Evolutionary conservation across 2,329 filamentous ascomycete genomes (phyloP), one percentile per base, ranked within the genome.

Genomic region (Ceratocystis colombiana): DNA sequence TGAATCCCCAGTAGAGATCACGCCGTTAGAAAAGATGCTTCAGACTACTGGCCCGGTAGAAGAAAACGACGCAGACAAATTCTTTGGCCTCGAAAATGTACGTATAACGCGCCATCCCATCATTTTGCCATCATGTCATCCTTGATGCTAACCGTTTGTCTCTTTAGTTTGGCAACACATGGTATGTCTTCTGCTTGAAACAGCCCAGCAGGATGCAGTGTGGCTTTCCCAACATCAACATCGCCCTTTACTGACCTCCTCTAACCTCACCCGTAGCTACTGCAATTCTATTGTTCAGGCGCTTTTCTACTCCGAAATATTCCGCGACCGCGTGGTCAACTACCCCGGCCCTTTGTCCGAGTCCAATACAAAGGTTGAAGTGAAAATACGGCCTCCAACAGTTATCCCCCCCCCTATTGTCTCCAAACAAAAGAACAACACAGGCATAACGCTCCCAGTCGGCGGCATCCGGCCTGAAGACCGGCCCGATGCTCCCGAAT

Each of bases 211-310:
- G 17, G 15, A 20, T 37, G 33, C 55, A 8, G n/a, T 37, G 15
- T 41, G 37, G 37, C 37, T 41, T n/a, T 20, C 55, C 55, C n/a
- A 28, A 20, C 20, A 15, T 25, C 20, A 20, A 37, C 48, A n/a
- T 37, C 30, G 20, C 8, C 7, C 3, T 17, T 22, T 30, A 17
- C 57, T 62, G 45, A 44, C 44, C 30, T 25, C 57, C 15, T 41
- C 22, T 46, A 17, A 28, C 6, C 46, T 33, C 12, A 28, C 30
- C 20, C 64, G 4, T 37, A 97, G 93, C 75, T 99, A 99, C 77
- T 96, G 90, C 79, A 99, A 99, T 77, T 99, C 94, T 15, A 96
- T 99, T 72, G 84, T 99, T 67, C 94, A 99, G 79, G 95, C 91
- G 72, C 85, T 99, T 67, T 99, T 96, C 78, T 96, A 96, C 78